A percentile compares a stretch with the other conserved stretches of the same genome.
Conservation (phyloP, 2,329 filamentous ascomycete genomes). For the Pestalotiopsis sp. region DNA sequence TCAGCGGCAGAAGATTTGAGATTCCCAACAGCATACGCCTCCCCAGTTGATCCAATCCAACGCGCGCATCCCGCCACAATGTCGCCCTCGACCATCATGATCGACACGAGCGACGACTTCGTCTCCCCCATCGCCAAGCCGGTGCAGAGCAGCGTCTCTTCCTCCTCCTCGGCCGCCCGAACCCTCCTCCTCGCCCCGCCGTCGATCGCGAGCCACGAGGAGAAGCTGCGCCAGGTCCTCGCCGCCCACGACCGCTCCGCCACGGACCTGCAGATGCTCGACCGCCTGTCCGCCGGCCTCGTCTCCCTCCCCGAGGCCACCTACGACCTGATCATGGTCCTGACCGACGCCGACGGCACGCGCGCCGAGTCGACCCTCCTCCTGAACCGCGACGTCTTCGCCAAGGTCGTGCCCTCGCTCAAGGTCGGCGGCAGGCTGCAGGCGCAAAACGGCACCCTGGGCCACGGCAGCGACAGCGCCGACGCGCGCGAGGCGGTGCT, state of each 20-base stretch:
- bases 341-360: conserved; percentile 74
- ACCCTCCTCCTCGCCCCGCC: conserved; percentile 88
- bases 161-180: conserved; percentile 36
- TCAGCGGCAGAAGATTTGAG: conserved; percentile 3
- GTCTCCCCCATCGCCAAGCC: conserved; percentile 19
- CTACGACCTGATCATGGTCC: conserved; percentile 83
- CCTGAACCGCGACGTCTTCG: conserved; percentile 67
- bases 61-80: conserved; percentile 31
- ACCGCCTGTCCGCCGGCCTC: conserved; percentile 81
- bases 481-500: conserved; percentile 80
- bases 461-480: conserved; percentile 34
- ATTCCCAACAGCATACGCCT: background rate
- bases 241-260: conserved; percentile 70
- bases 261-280: conserved; percentile 96
- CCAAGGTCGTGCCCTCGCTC: conserved; percentile 68
- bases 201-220: conserved; percentile 82
- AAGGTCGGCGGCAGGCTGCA: conserved; percentile 67
- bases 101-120: conserved; percentile 26
- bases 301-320: conserved; percentile 73
- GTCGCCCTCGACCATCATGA: conserved; percentile 51
- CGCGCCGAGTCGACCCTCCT: conserved; percentile 64
- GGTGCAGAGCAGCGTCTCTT: conserved; percentile 19
- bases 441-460: conserved; percentile 67
- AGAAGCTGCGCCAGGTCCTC: conserved; percentile 71
- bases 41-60: background rate